phyloP scores from a whole-genome alignment of 352 stramenopile genomes.

The Phytophthora capsici region DNA sequence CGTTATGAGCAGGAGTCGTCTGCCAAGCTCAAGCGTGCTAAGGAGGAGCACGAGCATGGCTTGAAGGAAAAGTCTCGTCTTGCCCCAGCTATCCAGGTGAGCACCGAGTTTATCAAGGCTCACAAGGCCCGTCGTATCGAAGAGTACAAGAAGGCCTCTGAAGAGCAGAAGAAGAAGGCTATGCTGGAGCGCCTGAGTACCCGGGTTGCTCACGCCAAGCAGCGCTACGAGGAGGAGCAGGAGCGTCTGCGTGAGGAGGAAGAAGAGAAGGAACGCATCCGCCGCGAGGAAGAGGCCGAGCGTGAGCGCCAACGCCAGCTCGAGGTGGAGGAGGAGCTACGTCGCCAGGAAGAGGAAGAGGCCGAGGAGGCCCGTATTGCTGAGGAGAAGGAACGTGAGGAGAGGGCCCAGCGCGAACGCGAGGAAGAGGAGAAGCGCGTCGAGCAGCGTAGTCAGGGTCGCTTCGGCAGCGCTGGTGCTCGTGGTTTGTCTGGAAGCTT shows the following conservation, averaged over 20 bases:
- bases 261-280: constrained; percentile 67
- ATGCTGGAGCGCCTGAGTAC: constrained; percentile 69
- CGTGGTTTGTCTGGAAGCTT: constrained; percentile 29
- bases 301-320: constrained; percentile 60
- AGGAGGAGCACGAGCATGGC: constrained; percentile 89
- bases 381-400: constrained; percentile 55
- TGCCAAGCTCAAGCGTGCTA: constrained; percentile 81
- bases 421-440: constrained; percentile 55
- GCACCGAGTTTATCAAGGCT: constrained; percentile 76
- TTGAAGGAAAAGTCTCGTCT: constrained; percentile 90
- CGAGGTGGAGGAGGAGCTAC: constrained; percentile 71
- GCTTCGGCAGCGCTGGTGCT: constrained; percentile 39
- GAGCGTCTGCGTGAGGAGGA: constrained; percentile 58
- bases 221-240: constrained; percentile 79
- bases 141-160: constrained; percentile 87
- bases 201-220: constrained; percentile 69
- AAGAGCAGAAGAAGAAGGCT: constrained; percentile 89
- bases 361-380: constrained; percentile 45
- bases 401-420: constrained; percentile 29
- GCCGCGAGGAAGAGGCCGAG: constrained; percentile 66
- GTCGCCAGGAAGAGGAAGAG: constrained; percentile 71
- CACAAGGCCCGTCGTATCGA: constrained; percentile 80
- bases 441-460: constrained; percentile 36
- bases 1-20: constrained; percentile 80
- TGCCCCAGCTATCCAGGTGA: constrained; percentile 73